Conservation (phyloP, 768 basidiomycete species). For the Multifurca ochricompacta region DNA sequence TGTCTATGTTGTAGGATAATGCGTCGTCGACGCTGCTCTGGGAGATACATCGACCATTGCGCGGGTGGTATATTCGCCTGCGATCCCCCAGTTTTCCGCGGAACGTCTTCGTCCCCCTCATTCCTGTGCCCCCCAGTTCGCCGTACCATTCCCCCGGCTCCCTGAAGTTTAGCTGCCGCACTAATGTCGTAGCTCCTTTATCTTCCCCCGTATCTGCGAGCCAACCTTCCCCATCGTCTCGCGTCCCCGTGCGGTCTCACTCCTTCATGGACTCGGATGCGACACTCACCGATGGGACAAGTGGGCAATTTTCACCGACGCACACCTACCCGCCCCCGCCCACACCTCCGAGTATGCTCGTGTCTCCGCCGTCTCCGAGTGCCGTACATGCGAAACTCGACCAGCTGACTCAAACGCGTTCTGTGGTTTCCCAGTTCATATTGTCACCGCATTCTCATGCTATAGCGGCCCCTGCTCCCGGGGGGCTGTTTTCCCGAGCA, state of each 20-base stretch:
- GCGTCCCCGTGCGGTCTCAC: slow-evolving; percentile 6
- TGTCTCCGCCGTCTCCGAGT: slow-evolving; percentile 26
- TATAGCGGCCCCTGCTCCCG: slow-evolving; percentile 19
- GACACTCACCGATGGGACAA: slow-evolving; percentile 25
- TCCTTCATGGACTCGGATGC: slow-evolving; percentile 26
- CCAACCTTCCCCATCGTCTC: neutral
- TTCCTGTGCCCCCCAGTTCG: slow-evolving; percentile 28
- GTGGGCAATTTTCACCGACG: slow-evolving; percentile 17
- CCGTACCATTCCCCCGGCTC: slow-evolving; percentile 29
- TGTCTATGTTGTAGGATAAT: slow-evolving; percentile 43
- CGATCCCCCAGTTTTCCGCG: slow-evolving; percentile 65
- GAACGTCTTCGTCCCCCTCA: slow-evolving; percentile 30
- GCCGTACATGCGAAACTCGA: slow-evolving; percentile 28
- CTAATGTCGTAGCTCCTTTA: slow-evolving; percentile 19
- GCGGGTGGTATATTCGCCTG: slow-evolving; percentile 81
- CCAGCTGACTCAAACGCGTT: slow-evolving; percentile 18
- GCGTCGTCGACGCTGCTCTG: slow-evolving; percentile 58
- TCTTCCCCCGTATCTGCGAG: neutral
- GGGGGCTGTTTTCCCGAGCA: slow-evolving; percentile 26
- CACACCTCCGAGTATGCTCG: slow-evolving; percentile 24
- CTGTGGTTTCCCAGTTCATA: slow-evolving; percentile 27
- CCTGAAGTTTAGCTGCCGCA: slow-evolving; percentile 32
- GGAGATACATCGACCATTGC: slow-evolving; percentile 71
- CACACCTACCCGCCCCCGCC: slow-evolving; percentile 34
- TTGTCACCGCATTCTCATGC: slow-evolving; percentile 27